Base-by-base conservation (phyloP, 176 grass and related monocot species). In the Eremochloa ophiuroides region DNA sequence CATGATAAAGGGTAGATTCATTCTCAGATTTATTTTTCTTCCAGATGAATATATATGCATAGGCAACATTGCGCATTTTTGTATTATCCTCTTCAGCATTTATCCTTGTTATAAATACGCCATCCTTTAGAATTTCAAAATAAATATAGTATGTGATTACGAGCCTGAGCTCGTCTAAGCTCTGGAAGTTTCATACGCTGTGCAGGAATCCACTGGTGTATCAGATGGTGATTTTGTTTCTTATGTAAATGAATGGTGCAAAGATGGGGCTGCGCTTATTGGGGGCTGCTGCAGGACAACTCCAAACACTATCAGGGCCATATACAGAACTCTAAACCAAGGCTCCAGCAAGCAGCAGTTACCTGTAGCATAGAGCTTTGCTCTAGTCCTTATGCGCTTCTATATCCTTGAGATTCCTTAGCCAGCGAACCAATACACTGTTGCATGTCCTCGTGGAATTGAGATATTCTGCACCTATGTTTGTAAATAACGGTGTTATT, bases 221-320 rank as follows among this genome's bases (percentile, higher is more conserved):
- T 86, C 96, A 65, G 93, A 99, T 35, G 96, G 73, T 6, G 91
- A 99, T 80, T 99, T 99, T 74, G 77, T 99, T 56, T 99, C 96
- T 23, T 85, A 93, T 47, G 96, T 95, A 63, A 78, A 42, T 3
- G 76, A 85, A 69, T 99, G 96, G 96, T 78, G 83, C 79, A 88
- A 93, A 59, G 96, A 86, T 29, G 96, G 96, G 10, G 96, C 91
- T 31, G 31, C 55, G 6, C 85, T 95, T 8, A 90, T 99, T 1
- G 91, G 96, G 2, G 96, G 96, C 51, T 99, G 96, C 53, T 99
- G 96, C 88, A 93, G 96, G 88, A 99, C 96, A 76, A 95, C 96
- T 86, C 96, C 96, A 80, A 93, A 89, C 40, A 99, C 96, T 37
- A 91, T 99, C 71, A 89, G 76, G 78, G 96, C 88, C 74, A 90